Percentiles rank a stretch among this genome's conserved stretches.
Evolutionary conservation across 208 protist genomes (phyloP).

Genomic region (Perkinsela sp.): DNA sequence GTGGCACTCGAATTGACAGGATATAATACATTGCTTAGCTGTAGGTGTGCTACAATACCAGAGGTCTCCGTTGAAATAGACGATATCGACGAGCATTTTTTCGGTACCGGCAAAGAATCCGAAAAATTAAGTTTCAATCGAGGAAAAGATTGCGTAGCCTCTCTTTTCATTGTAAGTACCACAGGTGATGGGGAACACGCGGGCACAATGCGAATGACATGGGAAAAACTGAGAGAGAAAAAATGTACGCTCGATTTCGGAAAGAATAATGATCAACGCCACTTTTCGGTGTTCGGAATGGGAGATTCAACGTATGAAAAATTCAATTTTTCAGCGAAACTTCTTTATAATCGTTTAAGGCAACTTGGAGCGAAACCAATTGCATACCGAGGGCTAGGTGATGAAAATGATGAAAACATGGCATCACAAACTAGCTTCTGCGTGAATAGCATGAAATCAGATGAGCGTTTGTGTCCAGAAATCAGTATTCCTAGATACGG

Average conservation of each 20-base stretch:
- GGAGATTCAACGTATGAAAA: slow-evolving; percentile 58
- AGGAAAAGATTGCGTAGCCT: no score
- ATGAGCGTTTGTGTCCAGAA: background rate
- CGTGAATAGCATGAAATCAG: background rate
- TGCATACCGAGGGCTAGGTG: slow-evolving; percentile 39
- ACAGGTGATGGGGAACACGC: slow-evolving; percentile 4
- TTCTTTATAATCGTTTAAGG: slow-evolving; percentile 53
- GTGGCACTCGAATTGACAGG: background rate
- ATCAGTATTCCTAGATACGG: background rate
- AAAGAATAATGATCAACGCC: slow-evolving; percentile 12
- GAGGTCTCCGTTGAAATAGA: background rate
- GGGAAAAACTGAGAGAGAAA: slow-evolving; percentile 4
- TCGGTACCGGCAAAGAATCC: no score
- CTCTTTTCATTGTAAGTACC: slow-evolving; percentile 6
- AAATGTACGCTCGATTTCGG: slow-evolving; percentile 7
- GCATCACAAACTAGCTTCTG: background rate
- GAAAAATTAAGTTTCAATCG: no score
- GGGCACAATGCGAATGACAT: slow-evolving; percentile 3
- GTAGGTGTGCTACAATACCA: background rate
- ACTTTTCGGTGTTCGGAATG: slow-evolving; percentile 58
- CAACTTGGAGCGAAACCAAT: slow-evolving; percentile 39
- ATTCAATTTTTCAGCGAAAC: slow-evolving; percentile 70
- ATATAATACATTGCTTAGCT: background rate
- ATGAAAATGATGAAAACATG: slow-evolving; percentile 60
- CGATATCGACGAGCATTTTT: background rate